phyloP scores from a whole-genome alignment of 768 basidiomycete species.

The Ephemerocybe angulata region DNA sequence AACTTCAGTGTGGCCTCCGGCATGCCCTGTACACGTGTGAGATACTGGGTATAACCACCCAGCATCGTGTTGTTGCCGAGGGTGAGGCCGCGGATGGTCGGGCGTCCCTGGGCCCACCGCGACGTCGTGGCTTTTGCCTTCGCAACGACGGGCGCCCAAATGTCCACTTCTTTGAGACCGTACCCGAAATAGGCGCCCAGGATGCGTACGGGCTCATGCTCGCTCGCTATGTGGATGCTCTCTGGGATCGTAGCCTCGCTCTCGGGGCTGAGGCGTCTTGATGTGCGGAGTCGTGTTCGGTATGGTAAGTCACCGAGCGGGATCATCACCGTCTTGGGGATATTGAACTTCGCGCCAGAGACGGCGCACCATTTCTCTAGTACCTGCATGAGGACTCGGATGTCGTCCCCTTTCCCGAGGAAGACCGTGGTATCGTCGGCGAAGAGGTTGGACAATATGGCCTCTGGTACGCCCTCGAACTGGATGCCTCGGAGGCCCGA shows the following conservation, averaged over 20 bases:
- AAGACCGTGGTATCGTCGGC: conserved; percentile 40
- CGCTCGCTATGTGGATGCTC: conserved; percentile 20
- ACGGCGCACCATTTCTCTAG: conserved; percentile 38
- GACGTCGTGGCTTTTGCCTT: conserved; percentile 18
- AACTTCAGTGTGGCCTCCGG: conserved; percentile 8
- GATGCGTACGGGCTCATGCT: conserved; percentile 26
- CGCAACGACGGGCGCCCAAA: conserved; percentile 26
- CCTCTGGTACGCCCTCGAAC: conserved; percentile 23
- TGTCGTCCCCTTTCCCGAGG: conserved; percentile 27
- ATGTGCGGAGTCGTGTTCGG: conserved; percentile 10
- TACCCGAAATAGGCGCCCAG: conserved; percentile 35
- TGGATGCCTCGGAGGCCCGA: not conserved
- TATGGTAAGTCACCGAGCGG: conserved; percentile 26
- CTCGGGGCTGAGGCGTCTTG: conserved; percentile 18
- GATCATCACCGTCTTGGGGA: conserved; percentile 37
- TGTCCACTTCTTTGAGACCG: conserved; percentile 9
- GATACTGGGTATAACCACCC: not conserved
- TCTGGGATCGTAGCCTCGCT: conserved; percentile 24
- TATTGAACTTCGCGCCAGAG: conserved; percentile 40
- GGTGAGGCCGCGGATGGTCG: conserved; percentile 13
- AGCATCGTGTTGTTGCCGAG: not conserved
- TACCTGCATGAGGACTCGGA: conserved; percentile 18
- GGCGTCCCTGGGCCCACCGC: conserved; percentile 23
- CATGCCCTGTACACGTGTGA: not conserved
- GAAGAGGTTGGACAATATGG: conserved; percentile 22